Evolutionary conservation across 805 yeast genomes (phyloP), one percentile per base, ranked within the genome.

Genomic region (Cyberlindnera misumaiensis): DNA sequence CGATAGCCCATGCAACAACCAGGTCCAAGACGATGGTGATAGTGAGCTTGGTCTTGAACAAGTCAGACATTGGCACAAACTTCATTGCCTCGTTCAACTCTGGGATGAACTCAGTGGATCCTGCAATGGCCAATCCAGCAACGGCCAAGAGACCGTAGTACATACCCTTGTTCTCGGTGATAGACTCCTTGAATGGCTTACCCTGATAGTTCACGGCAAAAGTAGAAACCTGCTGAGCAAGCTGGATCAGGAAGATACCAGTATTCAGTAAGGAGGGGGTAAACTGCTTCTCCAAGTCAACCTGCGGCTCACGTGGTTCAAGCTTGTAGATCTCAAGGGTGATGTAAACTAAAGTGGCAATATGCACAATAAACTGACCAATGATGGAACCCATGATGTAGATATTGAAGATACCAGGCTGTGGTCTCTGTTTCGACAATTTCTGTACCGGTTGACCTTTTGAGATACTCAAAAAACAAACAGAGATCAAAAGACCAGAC

Each of bases 191-290:
- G 69, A 93, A 93, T 40, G 98, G 98, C 51, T 83, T 80, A 39
- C 98, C 98, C 67, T 87, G 95, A 64, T 93, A 93, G 66, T 93
- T 93, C 42, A 93, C 96, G 15, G 96, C 96, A 69, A 89, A 93
- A 0, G 98, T 93, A 12, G 97, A 86, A 38, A 93, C 95, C 63
- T 93, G 96, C 68, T 93, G 97, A 14, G 95, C 90, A 54, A 93
- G 73, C 63, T 89, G 97, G 41, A 93, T 74, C 59, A 93, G 72
- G 65, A 89, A 93, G 70, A 93, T 89, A 54, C 96, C 97, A 29
- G 97, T 90, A 67, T 93, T 93, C 59, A 93, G 75, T 57, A 93
- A 70, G 4, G 97, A 87, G 33, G 98, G 98, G 38, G 68, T 60
- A 55, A 93, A 93, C 48, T 73, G 79, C 59, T 87, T 88, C 56